phyloP scores from a whole-genome alignment of 345 rosid species.

The Salix caprea region DNA sequence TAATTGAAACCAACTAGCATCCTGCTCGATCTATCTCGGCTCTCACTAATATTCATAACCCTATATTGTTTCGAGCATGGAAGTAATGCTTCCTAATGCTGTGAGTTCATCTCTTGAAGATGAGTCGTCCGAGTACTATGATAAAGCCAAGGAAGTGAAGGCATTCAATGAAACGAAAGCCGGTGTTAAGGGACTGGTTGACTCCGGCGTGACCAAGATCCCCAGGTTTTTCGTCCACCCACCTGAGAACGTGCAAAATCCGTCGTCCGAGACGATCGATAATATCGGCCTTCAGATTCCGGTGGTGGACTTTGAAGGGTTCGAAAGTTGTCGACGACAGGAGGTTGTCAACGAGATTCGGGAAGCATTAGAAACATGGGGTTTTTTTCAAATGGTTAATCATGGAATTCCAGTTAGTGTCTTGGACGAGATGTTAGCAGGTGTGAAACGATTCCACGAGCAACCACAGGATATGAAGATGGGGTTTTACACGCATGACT shows the following conservation, averaged over 20 bases:
- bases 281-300: background rate
- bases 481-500: slow-evolving; percentile 39
- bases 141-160: no score
- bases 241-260: slow-evolving; percentile 4
- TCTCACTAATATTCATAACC: background rate
- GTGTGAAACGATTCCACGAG: slow-evolving; percentile 35
- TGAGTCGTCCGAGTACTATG: background rate
- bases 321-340: no score
- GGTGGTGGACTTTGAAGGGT: no score
- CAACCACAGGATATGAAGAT: slow-evolving; percentile 41
- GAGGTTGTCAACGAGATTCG: slow-evolving; percentile 25
- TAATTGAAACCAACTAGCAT: background rate
- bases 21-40: background rate
- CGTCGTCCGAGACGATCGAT: background rate
- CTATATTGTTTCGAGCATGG: slow-evolving; percentile 11
- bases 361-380: slow-evolving; percentile 41
- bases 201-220: no score
- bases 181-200: no score
- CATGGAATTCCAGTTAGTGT: slow-evolving; percentile 39
- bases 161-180: no score
- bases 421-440: slow-evolving; percentile 39
- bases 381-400: slow-evolving; percentile 43
- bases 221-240: no score
- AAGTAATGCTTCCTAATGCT: background rate
- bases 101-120: background rate